Conservation (phyloP, 177 flowering plant species). For the Vitis hybrid region DNA sequence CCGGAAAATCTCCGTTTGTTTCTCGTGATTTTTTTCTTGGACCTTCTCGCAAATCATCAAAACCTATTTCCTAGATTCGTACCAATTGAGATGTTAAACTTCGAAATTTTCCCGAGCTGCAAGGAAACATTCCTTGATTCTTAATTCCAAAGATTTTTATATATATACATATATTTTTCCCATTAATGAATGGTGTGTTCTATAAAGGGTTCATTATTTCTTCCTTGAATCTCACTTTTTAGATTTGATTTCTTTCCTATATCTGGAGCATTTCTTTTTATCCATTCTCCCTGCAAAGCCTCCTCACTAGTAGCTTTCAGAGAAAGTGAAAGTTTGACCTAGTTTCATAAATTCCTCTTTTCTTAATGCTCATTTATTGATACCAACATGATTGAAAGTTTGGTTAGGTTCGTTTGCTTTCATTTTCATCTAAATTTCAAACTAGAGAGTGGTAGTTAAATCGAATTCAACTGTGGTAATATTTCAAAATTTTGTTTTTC, state of each 20-base stretch:
- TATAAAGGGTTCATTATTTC: conserved; percentile 10
- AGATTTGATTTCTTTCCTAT: conserved; percentile 45
- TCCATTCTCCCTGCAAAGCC: conserved; percentile 27
- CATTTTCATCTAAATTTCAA: conserved; percentile 18
- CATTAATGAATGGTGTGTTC: conserved; percentile 3
- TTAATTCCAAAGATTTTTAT: not conserved
- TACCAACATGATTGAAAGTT: not conserved
- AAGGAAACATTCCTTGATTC: not conserved
- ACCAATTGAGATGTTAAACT: no score
- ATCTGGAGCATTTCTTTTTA: conserved; percentile 35
- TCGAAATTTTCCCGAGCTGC: no score
- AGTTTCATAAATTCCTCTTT: conserved; percentile 1
- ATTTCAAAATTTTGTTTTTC: not conserved
- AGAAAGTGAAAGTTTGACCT: conserved; percentile 60
- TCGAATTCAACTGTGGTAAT: not conserved
- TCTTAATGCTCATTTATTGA: conserved; percentile 1
- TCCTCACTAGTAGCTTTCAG: conserved; percentile 52
- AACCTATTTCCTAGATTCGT: no score
- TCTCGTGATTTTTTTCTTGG: no score
- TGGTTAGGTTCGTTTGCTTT: conserved; percentile 6
- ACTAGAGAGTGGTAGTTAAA: not conserved
- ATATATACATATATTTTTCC: not conserved
- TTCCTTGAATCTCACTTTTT: conserved; percentile 29
- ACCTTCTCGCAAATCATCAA: no score
- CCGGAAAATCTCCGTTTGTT: no score